Evolutionary conservation across 1,139 yeast species (phyloP), one percentile per base, ranked within the genome.

Genomic region (Blastobotrys serpentis): DNA sequence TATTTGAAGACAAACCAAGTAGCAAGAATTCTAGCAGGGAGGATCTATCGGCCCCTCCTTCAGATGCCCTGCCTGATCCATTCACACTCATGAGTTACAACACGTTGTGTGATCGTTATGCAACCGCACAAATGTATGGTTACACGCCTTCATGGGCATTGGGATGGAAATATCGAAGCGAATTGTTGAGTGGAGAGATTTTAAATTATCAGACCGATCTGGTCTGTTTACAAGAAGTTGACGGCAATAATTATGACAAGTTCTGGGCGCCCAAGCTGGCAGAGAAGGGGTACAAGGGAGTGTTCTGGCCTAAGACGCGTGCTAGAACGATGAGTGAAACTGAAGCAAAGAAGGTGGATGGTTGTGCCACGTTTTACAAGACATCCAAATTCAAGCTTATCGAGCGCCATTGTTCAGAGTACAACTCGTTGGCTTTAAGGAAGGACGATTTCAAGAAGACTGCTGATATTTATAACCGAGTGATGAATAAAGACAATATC

Each of bases 101-200:
- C 67, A 87, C 95, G 2, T 75, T 92, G 63, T 92, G 98, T 68
- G 98, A 92, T 65, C 95, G 86, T 66, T 90, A 90, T 71, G 98
- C 98, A 2, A 89, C 97, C 7, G 78, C 94, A 17, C 86, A 82
- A 66, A 77, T 90, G 85, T 94, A 87, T 66, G 90, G 86, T 60
- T 92, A 87, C 65, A 89, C 98, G 1, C 98, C 98, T 25, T 82
- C 95, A 1, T 92, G 98, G 98, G 98, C 98, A 4, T 76, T 92
- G 55, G 80, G 82, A 47, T 90, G 98, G 98, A 86, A 85, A n/a
- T 89, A 84, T 68, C 83, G 99, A 69, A 80, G 84, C 63, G 82
- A 84, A 51, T 73, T 79, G 44, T 76, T 92, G 55, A 79, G 82
- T 53, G 81, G 84, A 56, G 96, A 92, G 66, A 76, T 92, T 14